These are phyloP conservation scores for Danielia oregonensis DNA, from an alignment of 805 yeast species.

Conservation along the genomic window DNA sequence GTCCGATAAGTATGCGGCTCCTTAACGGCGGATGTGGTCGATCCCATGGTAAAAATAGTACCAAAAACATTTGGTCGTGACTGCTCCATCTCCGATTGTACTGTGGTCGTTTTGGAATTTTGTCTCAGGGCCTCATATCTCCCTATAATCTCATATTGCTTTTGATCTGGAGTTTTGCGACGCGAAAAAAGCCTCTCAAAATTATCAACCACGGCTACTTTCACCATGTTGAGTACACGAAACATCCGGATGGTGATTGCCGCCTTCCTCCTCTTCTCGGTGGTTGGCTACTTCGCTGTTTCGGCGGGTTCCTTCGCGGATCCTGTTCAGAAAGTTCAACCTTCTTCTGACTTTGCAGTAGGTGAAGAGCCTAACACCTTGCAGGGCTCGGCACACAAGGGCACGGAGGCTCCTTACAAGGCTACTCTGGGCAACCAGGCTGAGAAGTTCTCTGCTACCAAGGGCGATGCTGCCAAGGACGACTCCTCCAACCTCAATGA, in stretches of 20 bases:
- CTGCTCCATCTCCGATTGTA: too few species aligned
- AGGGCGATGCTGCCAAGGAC: constrained; percentile 4
- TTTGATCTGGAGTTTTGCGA: too few species aligned
- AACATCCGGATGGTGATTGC: constrained; percentile 52
- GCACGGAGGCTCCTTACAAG: constrained; percentile 34
- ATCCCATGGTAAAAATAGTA: too few species aligned
- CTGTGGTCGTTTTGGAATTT: too few species aligned
- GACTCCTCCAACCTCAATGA: background rate
- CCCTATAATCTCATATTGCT: too few species aligned
- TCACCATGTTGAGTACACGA: constrained; percentile 39
- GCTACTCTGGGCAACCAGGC: constrained; percentile 5
- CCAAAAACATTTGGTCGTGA: too few species aligned
- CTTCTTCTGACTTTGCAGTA: constrained; percentile 10
- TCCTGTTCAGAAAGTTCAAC: constrained; percentile 28
- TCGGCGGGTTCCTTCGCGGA: constrained; percentile 36
- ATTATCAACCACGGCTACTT: too few species aligned
- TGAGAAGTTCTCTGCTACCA: constrained; percentile 2
- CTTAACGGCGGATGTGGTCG: too few species aligned
- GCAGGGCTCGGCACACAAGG: constrained; percentile 33
- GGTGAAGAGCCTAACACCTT: constrained; percentile 23
- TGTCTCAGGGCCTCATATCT: too few species aligned
- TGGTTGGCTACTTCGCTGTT: constrained; percentile 47
- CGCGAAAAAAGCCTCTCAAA: too few species aligned
- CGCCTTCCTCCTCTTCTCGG: constrained; percentile 46
- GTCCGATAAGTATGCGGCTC: too few species aligned